Evolutionary conservation across 2,329 filamentous ascomycete genomes (phyloP), one percentile per base, ranked within the genome.

Genomic region (Phialophora expanda): DNA sequence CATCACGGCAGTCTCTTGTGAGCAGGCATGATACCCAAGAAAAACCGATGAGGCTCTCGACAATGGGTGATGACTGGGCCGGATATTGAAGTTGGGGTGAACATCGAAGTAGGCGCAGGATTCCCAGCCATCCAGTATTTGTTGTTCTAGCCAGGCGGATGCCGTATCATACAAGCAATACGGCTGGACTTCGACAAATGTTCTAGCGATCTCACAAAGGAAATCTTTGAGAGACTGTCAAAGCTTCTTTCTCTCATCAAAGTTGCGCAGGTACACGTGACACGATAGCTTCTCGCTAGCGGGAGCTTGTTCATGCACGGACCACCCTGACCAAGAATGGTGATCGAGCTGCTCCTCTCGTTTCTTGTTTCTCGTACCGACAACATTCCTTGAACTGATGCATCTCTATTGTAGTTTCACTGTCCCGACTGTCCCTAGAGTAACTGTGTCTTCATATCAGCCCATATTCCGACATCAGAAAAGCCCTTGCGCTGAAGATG

Each of bases 1-100:
- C 48, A 54, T 61, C 58, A 41, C 32, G 20, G 58, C 58, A 17
- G 58, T 61, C 58, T 61, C 58, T 50, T 61, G 58, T 26, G 58
- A 61, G 48, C 26, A 26, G n/a, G 38, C 38, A 44, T 44, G 17
- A 44, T n/a, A 44, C 14, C 17, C 14, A 44, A 20, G 17, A 5
- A 20, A n/a, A 44, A 44, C 2, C 17, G 38, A 8, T 44, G 17
- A 20, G 38, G 38, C 5, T n/a, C 38, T 44, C 38, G 17, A 44
- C 17, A 44, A 8, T 11, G 17, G 38, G 17, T 8, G 7, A n/a
- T 44, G 17, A 44, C n/a, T 2, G 17, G 38, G 6, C 17, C 5
- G 14, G 6, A 5, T 5, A 2, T n/a, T n/a, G 5, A n/a, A n/a
- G 38, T n/a, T 44, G 38, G 4, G 14, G 1, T 8, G 38, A 17